Base-by-base conservation (phyloP, 2,329 filamentous ascomycete genomes). In the Cladobotryum mycophilum region DNA sequence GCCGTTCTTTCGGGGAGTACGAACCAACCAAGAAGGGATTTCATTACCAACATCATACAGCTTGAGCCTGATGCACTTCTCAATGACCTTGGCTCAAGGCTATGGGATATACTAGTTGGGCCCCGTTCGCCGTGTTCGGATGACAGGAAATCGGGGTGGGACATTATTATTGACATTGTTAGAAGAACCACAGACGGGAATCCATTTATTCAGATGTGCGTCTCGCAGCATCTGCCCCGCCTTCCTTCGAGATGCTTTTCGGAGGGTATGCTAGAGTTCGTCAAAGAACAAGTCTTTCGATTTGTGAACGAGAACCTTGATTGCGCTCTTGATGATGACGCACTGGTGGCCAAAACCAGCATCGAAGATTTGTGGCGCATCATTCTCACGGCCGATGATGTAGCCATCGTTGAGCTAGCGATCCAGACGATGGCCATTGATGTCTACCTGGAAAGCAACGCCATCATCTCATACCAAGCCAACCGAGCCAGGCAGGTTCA, bases 331-430 rank as follows among this genome's bases (percentile, higher is more conserved):
- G 75, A 80, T 49, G 76, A 80, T 42, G 70, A 75, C 7, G 69
- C 74, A n/a, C 68, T 74, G 11, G 63, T 80, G 25, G 71, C 77
- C 56, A 77, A 73, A 54, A 78, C 67, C 56, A 80, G 70, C 22
- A 73, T 79, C 41, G 86, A 93, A 58, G 79, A 90, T 51, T 72
- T 96, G n/a, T 96, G 91, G 91, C 81, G 82, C 20, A 81, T 96
- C 59, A 82, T 92, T 34, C 71, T 95, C 48, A 84, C 80, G 14
- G 82, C 87, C 2, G 81, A 82, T 5, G 73, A 79, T 36, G 72
- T 78, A 36, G 79, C 76, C 0, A 82, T 95, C 44, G 88, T 88
- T 57, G 76, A 78, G 17, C 70, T 76, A 47, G 86, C 88, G 1
- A 89, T 86, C 30, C 76, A 75, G 46, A 82, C 83, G 18, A 80